A percentile compares a stretch with the other conserved stretches of the same genome.
Conservation (phyloP, 1,139 yeast species). For the Meyerozyma smithsonii region DNA sequence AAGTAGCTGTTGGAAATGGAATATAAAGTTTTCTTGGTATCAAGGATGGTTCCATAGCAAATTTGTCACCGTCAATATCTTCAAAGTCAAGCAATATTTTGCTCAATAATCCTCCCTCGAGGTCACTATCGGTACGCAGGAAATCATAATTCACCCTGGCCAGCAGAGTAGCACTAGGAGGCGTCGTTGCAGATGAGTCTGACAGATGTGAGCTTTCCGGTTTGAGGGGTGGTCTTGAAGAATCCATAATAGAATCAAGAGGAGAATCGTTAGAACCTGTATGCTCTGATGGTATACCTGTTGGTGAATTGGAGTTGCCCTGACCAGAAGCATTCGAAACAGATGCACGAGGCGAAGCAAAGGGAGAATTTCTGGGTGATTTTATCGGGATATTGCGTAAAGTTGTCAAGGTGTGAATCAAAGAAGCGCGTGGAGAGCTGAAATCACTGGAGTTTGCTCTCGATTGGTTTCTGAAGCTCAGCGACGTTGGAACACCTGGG, state of each 20-base stretch:
- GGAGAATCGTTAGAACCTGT: constrained; percentile 5
- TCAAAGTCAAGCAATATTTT: constrained; percentile 35
- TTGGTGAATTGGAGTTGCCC: neutral
- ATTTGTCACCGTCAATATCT: constrained; percentile 28
- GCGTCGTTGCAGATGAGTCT: neutral
- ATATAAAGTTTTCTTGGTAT: constrained; percentile 64
- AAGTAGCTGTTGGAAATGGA: constrained; percentile 59
- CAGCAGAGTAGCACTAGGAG: constrained; percentile 6
- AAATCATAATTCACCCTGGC: constrained; percentile 2
- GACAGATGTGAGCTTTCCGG: neutral
- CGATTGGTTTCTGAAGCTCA: constrained; percentile 28
- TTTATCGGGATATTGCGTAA: constrained; percentile 36
- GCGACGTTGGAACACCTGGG: constrained; percentile 41
- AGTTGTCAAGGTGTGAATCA: constrained; percentile 39
- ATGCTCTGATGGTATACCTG: neutral
- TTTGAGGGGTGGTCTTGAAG: neutral
- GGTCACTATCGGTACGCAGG: neutral
- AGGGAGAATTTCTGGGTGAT: constrained; percentile 41
- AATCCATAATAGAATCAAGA: constrained; percentile 6
- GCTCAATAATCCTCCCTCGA: constrained; percentile 16
- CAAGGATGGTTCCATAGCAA: constrained; percentile 51
- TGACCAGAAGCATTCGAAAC: constrained; percentile 29
- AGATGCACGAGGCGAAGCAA: constrained; percentile 34
- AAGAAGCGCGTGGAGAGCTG: constrained; percentile 41
- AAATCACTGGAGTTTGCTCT: constrained; percentile 34